phyloP scores from a whole-genome alignment of 306 rosid species.

The Vigna trinervia region DNA sequence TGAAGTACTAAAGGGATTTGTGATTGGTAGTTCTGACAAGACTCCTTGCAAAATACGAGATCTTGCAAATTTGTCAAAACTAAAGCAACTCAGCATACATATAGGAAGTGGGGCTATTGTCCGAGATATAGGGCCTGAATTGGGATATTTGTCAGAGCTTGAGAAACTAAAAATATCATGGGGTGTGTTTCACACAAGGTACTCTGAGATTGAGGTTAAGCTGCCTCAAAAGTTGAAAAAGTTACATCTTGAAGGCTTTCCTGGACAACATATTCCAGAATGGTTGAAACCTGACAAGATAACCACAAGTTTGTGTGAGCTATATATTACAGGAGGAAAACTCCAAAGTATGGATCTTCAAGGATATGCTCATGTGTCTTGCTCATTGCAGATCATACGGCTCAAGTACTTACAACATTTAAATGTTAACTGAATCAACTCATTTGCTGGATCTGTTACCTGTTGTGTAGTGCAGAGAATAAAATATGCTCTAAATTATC shows the following conservation, averaged over 20 bases:
- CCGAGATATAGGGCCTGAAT: not conserved
- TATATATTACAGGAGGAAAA: not conserved
- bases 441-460: not conserved
- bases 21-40: slow-evolving; percentile 4
- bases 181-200: not conserved
- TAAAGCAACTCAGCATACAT: slow-evolving; percentile 43
- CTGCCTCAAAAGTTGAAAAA: not conserved
- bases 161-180: slow-evolving; percentile 8
- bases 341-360: not conserved
- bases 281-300: not conserved
- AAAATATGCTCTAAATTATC: not conserved
- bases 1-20: slow-evolving; percentile 56
- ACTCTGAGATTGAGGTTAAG: not conserved
- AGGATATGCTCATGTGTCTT: not conserved
- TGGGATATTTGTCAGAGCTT: not conserved
- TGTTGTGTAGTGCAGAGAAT: not conserved
- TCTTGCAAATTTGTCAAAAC: not conserved
- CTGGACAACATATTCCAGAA: not conserved
- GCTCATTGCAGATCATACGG: not conserved
- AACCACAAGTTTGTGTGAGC: not conserved
- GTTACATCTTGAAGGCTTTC: slow-evolving; percentile 8
- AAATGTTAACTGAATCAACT: not conserved
- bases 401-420: not conserved
- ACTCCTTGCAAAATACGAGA: not conserved
- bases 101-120: slow-evolving; percentile 15